Evolutionary conservation across 768 basidiomycete genomes (phyloP).

Genomic region (Lactarius evosmus): DNA sequence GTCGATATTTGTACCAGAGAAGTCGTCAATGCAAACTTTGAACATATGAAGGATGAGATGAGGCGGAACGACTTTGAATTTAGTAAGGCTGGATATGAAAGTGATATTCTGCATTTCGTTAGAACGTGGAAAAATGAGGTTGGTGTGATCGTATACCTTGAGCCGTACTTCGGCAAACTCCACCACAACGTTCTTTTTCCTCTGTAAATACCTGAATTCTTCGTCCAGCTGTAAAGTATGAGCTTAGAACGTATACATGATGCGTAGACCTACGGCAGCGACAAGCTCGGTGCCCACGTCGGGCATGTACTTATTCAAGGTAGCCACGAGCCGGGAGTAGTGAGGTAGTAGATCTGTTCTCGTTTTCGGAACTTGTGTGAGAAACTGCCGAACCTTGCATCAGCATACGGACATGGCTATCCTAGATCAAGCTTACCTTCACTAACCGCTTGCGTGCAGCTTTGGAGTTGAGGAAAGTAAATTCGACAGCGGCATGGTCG

Average conservation of each 20-base stretch:
- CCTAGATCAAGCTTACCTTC: conserved; percentile 49
- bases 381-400: conserved; percentile 48
- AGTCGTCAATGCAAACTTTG: conserved; percentile 96
- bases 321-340: conserved; percentile 87
- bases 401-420: background rate
- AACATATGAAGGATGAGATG: conserved; percentile 94
- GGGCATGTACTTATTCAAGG: conserved; percentile 87
- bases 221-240: conserved; percentile 72
- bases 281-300: conserved; percentile 86
- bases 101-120: conserved; percentile 63
- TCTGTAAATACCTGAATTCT: conserved; percentile 92
- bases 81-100: conserved; percentile 90
- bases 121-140: background rate
- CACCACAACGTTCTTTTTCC: conserved; percentile 89
- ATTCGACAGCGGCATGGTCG: conserved; percentile 93
- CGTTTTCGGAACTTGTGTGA: conserved; percentile 81
- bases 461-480: conserved; percentile 95
- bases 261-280: conserved; percentile 53
- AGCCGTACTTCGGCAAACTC: conserved; percentile 82
- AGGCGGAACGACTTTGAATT: conserved; percentile 86
- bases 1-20: conserved; percentile 89
- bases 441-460: conserved; percentile 89
- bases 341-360: conserved; percentile 90
- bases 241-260: conserved; percentile 2
- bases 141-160: conserved; percentile 51